phyloP scores from a whole-genome alignment of 495 filamentous ascomycete species.

The Penicillium cosmopolitanum region DNA sequence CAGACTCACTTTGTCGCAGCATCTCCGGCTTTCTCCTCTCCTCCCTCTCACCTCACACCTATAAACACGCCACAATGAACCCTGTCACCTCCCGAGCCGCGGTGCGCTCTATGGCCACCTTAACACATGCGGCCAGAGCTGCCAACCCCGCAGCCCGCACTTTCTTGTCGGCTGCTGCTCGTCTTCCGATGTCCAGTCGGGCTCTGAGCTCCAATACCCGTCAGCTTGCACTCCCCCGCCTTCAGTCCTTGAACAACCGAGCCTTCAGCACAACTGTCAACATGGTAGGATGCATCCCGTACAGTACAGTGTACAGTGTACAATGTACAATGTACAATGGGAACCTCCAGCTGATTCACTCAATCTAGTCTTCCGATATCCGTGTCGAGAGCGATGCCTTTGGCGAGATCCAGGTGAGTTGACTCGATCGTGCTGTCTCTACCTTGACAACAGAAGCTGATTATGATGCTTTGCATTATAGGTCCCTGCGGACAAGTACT shows the following conservation, averaged over 20 bases:
- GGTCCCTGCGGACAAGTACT: constrained; percentile 94
- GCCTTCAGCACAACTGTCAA: constrained; percentile 48
- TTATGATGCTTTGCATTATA: constrained; percentile 34
- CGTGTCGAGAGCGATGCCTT: constrained; percentile 96
- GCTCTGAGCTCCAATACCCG: constrained; percentile 43
- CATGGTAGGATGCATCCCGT: constrained; percentile 38
- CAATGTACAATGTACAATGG: no score
- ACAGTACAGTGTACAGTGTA: constrained; percentile 1
- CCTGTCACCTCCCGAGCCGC: constrained; percentile 44
- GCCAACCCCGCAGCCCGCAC: constrained; percentile 44
- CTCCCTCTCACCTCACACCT: constrained; percentile 11
- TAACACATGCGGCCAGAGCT: constrained; percentile 46
- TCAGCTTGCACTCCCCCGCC: constrained; percentile 42
- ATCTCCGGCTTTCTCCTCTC: constrained; percentile 19
- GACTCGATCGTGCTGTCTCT: not conserved
- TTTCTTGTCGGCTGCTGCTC: constrained; percentile 33
- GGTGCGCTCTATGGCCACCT: constrained; percentile 48
- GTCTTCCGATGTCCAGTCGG: constrained; percentile 35
- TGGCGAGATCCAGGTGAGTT: constrained; percentile 75
- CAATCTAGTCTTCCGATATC: constrained; percentile 42
- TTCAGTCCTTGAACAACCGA: constrained; percentile 46
- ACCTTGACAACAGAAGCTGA: constrained; percentile 23
- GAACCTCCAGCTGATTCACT: constrained; percentile 11
- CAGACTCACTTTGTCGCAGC: not conserved
- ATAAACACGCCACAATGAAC: constrained; percentile 26